These are phyloP conservation scores for Wallacemonas collosoma DNA, from an alignment of 208 protist species.

Conservation along the genomic window DNA sequence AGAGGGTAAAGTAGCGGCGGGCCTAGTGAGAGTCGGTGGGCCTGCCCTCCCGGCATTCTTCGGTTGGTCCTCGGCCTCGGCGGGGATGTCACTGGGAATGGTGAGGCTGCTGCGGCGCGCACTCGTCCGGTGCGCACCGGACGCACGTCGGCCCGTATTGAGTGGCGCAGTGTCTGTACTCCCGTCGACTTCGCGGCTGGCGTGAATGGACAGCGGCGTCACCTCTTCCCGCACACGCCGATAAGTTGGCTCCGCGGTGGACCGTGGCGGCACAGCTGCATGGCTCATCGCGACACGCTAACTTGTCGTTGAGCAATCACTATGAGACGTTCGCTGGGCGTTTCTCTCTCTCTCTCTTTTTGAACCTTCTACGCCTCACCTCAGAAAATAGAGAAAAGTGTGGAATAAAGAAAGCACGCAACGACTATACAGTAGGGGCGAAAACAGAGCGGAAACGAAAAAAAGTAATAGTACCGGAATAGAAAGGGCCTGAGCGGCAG, in stretches of 20 bases:
- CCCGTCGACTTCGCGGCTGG: background rate
- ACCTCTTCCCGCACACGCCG: background rate
- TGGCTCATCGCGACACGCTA: background rate
- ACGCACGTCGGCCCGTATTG: background rate
- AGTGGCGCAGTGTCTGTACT: background rate
- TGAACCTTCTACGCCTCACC: too few species aligned
- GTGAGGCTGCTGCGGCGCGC: slow-evolving; percentile 5
- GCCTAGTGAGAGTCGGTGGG: too few species aligned
- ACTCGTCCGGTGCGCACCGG: background rate
- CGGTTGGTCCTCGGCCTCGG: background rate
- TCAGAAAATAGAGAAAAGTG: too few species aligned
- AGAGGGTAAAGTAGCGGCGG: background rate
- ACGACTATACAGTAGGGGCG: too few species aligned
- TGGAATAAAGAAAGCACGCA: too few species aligned
- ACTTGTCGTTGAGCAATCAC: too few species aligned
- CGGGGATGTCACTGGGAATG: slow-evolving; percentile 8
- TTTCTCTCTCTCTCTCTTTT: too few species aligned
- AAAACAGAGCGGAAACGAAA: too few species aligned
- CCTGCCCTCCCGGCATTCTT: too few species aligned
- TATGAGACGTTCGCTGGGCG: too few species aligned
- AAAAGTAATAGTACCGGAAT: too few species aligned
- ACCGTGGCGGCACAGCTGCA: background rate
- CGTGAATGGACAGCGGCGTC: slow-evolving; percentile 11
- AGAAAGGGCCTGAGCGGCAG: too few species aligned
- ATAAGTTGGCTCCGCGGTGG: background rate